Conservation (phyloP, 768 basidiomycete genomes). For the Holtermannia corniformis region DNA sequence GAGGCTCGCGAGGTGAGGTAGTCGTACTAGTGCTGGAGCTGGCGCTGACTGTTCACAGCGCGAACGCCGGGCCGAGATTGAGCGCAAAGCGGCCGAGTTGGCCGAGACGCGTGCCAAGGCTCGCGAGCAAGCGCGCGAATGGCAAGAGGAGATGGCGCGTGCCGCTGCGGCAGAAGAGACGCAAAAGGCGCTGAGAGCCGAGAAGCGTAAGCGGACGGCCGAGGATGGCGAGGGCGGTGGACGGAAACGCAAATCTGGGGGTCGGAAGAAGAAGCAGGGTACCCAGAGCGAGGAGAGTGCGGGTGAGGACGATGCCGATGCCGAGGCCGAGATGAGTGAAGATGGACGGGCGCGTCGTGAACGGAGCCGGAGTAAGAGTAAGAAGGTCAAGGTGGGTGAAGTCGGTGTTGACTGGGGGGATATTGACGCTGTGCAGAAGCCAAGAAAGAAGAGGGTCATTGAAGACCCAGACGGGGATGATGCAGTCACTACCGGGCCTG, state of each 20-base stretch:
- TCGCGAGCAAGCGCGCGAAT: constrained; percentile 28
- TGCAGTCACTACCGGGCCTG: constrained; percentile 8
- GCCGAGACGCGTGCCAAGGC: constrained; percentile 63
- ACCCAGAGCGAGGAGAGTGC: constrained; percentile 55
- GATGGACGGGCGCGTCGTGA: constrained; percentile 14
- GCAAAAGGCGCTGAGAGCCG: constrained; percentile 12
- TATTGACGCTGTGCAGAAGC: constrained; percentile 16
- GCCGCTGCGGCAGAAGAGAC: constrained; percentile 58
- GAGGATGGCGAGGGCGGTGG: not conserved
- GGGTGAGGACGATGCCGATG: constrained; percentile 71
- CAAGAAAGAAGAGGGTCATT: constrained; percentile 26
- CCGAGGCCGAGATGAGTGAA: constrained; percentile 54
- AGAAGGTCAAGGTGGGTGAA: constrained; percentile 11
- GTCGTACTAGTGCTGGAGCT: not conserved
- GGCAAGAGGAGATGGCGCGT: constrained; percentile 28
- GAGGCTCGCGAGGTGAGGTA: constrained; percentile 44
- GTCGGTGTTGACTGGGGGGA: constrained; percentile 8
- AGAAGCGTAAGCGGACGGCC: constrained; percentile 18
- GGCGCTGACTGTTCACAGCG: constrained; percentile 8
- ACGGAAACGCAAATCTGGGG: constrained; percentile 7
- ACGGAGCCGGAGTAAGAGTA: constrained; percentile 24
- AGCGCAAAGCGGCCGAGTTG: constrained; percentile 64
- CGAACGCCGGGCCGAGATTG: constrained; percentile 44
- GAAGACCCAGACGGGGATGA: constrained; percentile 36
- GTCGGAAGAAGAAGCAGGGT: constrained; percentile 14